These are phyloP conservation scores for Arachis hypogaea DNA, from an alignment of 306 rosid genomes.

Conservation along the genomic window DNA sequence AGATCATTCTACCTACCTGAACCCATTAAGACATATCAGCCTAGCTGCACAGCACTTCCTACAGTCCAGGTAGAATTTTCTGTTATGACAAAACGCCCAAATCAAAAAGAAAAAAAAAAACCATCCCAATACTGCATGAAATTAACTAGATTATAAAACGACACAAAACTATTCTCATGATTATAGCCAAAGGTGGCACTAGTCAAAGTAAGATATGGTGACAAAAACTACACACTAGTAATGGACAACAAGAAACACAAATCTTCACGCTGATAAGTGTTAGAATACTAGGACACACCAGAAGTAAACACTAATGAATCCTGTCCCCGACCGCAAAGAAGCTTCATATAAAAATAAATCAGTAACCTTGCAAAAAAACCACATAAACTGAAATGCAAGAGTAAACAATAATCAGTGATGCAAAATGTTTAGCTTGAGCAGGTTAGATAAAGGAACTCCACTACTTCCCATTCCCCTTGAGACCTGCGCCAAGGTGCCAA, in stretches of 20 bases:
- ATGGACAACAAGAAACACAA: conserved; percentile 1
- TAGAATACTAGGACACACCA: conserved; percentile 5
- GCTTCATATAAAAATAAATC: conserved; percentile 36
- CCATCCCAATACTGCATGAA: conserved; percentile 44
- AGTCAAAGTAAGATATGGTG: conserved; percentile 20
- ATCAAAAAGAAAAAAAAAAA: conserved; percentile 42
- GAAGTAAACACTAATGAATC: conserved; percentile 18
- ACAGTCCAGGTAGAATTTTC: conserved; percentile 51
- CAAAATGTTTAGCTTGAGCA: conserved; percentile 37
- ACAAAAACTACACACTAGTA: conserved; percentile 34
- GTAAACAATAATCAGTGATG: conserved; percentile 42
- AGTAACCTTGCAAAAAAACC: conserved; percentile 31
- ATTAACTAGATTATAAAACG: conserved; percentile 19
- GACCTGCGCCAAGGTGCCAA: conserved; percentile 53
- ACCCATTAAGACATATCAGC: conserved; percentile 48
- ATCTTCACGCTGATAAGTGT: conserved; percentile 33
- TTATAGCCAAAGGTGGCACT: conserved; percentile 15
- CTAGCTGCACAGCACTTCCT: conserved; percentile 50
- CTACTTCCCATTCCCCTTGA: conserved; percentile 58
- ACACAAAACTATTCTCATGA: conserved; percentile 32
- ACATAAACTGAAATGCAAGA: conserved; percentile 41
- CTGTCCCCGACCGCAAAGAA: conserved; percentile 41
- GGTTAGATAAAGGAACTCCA: conserved; percentile 47
- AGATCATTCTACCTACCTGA: conserved; percentile 50
- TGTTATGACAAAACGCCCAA: conserved; percentile 55